Evolutionary conservation across 768 basidiomycete species (phyloP), one percentile per base, ranked within the genome.

Genomic region (Lentinula sp.): DNA sequence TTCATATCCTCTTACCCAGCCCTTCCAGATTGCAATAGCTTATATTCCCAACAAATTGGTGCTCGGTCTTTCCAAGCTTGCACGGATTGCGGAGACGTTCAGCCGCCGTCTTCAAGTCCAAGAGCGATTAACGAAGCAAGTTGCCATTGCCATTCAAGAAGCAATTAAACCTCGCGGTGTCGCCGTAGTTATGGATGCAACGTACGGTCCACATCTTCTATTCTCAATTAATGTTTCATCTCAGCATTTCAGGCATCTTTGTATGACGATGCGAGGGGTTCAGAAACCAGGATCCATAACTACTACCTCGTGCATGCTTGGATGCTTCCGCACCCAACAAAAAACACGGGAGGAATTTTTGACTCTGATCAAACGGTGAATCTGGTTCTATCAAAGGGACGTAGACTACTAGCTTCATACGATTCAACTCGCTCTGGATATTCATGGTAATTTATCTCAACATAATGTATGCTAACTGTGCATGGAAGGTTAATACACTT

Each of bases 181-280:
- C 42, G 97, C 97, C 7, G 97, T 99, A 64, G 97, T 99, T 53
- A 98, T 99, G 91, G 96, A 99, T 75, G 95, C 95, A 63, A 92
- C 91, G 93, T 94, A 72, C 71, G 93, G 81, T 3, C 51, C 51
- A n/a, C 45, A 28, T 54, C 61, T 57, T 10, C 62, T 56, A 36
- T 57, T 63, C 53, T 51, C 66, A 43, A 58, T n/a, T 57, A 50
- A 41, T 35, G 42, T 52, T 61, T 59, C 20, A 41, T 57, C 61
- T 61, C 61, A 20, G 55, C 59, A 56, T 53, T 50, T 5, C 68
- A 95, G 93, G 23, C 96, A 98, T 75, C 83, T 98, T 73, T 98
- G 96, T 71, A 99, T 99, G 97, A 95, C 96, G 3, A 98, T 98
- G 96, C 90, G 97, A 64, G 97, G 97, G 58, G 97, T 99, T 8